Base-by-base conservation (phyloP, 1,284 basidiomycete genomes). In the Laetiporus sulphureus region DNA sequence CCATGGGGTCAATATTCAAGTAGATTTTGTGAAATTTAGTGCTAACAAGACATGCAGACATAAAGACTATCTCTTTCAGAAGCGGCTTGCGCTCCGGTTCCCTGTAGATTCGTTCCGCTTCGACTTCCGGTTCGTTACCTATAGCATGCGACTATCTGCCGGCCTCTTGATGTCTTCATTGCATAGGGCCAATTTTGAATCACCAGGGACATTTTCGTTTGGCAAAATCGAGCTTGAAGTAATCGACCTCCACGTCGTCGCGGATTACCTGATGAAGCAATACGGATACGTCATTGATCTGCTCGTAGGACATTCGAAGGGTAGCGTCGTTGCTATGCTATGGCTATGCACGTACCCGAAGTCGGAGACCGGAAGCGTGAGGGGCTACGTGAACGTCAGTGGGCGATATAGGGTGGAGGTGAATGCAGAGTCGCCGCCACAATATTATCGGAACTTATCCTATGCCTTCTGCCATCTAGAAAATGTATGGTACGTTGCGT, bases 1-100 rank as follows among this genome's bases (percentile, higher is more conserved):
- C 75, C n/a, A 72, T 84, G 71, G 85, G 85, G 84, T 83, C 54
- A 61, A 68, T 54, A 27, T 27, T 7, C 16, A 34, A 18, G 27
- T 13, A 30, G 8, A 42, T 18, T 6, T 23, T 10, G 15, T 8
- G 11, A 3, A 4, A 3, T 23, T n/a, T n/a, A n/a, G n/a, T n/a
- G n/a, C n/a, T n/a, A 20, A 22, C n/a, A 23, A 16, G 31, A 27
- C 27, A 34, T 46, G 20, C 59, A 88, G 85, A 51, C 86, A 89
- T 59, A 88, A 88, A 53, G 83, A 91, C 58, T 91, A 91, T 64
- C 62, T 88, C 38, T 90, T 83, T 64, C 83, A 86, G 61, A 81
- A 79, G 53, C 74, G 71, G n/a, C 73, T 91, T 10, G 84, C 81
- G 1, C 57, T 63, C 19, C 68, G 66, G n/a, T 60, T 91, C 5